Evolutionary conservation across 352 stramenopile genomes (phyloP).

Genomic region (Pythium vanterpoolii): DNA sequence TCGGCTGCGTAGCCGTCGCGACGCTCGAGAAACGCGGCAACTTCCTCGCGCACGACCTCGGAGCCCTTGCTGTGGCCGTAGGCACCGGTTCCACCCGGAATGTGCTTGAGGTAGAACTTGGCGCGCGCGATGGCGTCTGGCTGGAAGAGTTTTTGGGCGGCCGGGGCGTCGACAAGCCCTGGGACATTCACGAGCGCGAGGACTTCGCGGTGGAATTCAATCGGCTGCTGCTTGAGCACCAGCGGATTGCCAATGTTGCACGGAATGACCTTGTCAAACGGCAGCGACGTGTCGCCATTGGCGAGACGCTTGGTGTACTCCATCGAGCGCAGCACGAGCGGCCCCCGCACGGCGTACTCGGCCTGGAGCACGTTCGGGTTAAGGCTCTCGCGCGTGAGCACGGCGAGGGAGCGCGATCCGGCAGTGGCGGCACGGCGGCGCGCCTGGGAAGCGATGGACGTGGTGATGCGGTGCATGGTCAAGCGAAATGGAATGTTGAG

Average conservation of each 20-base stretch:
- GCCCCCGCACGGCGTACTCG: constrained; percentile 88
- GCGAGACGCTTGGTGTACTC: constrained; percentile 74
- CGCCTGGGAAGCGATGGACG: background rate
- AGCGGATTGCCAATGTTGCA: constrained; percentile 99
- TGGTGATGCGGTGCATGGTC: constrained; percentile 2
- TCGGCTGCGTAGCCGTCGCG: constrained; percentile 90
- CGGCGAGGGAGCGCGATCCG: constrained; percentile 44
- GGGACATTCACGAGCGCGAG: constrained; percentile 89
- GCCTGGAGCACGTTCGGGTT: constrained; percentile 78
- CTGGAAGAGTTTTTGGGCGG: constrained; percentile 78
- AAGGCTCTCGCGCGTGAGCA: constrained; percentile 73
- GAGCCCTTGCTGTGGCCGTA: constrained; percentile 93
- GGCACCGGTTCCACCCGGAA: constrained; percentile 86
- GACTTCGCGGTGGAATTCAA: constrained; percentile 93
- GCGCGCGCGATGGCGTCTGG: constrained; percentile 85
- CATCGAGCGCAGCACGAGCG: constrained; percentile 78
- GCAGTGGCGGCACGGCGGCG: constrained; percentile 8
- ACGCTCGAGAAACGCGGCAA: constrained; percentile 85
- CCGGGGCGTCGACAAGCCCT: constrained; percentile 79
- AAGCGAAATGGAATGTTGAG: background rate
- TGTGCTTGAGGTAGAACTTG: constrained; percentile 85
- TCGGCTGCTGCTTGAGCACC: constrained; percentile 92
- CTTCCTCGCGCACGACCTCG: constrained; percentile 83
- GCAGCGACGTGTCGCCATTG: constrained; percentile 62
- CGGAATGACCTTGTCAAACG: constrained; percentile 94